Percentiles rank a stretch among this genome's conserved stretches.
Conservation (phyloP, 148 eudicot species). For the Mesembryanthemum crystallinum region DNA sequence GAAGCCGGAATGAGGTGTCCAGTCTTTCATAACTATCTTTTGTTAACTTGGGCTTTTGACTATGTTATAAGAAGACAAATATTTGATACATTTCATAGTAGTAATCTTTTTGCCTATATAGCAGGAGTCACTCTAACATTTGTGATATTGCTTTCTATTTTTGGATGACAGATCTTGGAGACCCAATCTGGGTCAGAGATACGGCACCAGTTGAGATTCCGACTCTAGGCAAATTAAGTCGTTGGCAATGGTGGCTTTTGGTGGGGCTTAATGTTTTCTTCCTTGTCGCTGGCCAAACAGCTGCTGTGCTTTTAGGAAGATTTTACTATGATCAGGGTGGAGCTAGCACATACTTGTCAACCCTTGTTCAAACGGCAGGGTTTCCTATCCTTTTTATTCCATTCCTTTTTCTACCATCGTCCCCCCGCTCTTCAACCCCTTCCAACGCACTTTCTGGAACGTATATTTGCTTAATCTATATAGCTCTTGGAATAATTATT, state of each 20-base stretch:
- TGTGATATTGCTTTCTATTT: not conserved
- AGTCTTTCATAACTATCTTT: not conserved
- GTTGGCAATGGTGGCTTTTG: conserved; percentile 74
- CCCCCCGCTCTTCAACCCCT: conserved; percentile 31
- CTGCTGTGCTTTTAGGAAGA: conserved; percentile 76
- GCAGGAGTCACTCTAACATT: not conserved
- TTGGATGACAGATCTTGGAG: conserved; percentile 41
- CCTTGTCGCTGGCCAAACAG: conserved; percentile 73
- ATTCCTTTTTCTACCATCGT: conserved; percentile 44
- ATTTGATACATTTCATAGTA: not conserved
- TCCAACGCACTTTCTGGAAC: conserved; percentile 31
- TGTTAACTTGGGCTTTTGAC: not conserved
- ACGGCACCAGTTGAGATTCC: conserved; percentile 26
- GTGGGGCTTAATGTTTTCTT: conserved; percentile 56
- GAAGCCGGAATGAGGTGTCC: not conserved
- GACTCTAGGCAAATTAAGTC: conserved; percentile 41
- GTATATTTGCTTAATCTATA: conserved; percentile 40
- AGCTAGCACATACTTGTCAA: conserved; percentile 74
- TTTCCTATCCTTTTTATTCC: conserved; percentile 77
- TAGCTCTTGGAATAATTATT: conserved; percentile 52
- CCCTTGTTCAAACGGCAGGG: conserved; percentile 79
- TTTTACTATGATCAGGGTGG: conserved; percentile 88
- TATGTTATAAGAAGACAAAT: not conserved
- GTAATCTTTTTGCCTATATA: not conserved
- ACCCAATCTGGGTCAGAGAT: conserved; percentile 35